A percentile compares a stretch with the other conserved stretches of the same genome.
phyloP scores from a whole-genome alignment of 1,139 yeast species.

The Taiozyma sp. region DNA sequence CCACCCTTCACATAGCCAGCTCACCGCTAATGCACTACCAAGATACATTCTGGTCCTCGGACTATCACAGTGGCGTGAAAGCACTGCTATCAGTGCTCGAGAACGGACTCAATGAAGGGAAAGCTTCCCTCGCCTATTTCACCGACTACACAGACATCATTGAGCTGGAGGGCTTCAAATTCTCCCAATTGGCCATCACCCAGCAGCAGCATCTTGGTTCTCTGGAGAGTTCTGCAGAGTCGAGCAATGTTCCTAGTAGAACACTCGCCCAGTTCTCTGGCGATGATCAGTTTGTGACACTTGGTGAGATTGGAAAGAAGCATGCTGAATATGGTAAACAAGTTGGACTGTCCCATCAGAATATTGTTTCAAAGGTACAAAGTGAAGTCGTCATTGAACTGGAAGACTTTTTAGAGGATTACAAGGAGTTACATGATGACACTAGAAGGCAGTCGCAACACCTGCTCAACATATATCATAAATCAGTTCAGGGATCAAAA shows the following conservation, averaged over 20 bases:
- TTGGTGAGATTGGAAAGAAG: slow-evolving; percentile 4
- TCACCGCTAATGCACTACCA: slow-evolving; percentile 7
- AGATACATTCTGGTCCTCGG: slow-evolving; percentile 26
- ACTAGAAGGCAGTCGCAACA: slow-evolving; percentile 6
- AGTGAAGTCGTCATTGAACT: slow-evolving; percentile 13
- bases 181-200: slow-evolving; percentile 4
- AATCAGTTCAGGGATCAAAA: slow-evolving; percentile 6
- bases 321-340: slow-evolving; percentile 5
- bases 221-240: not conserved
- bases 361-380: slow-evolving; percentile 6
- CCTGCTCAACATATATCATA: slow-evolving; percentile 11
- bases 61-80: slow-evolving; percentile 26
- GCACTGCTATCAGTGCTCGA: slow-evolving; percentile 17
- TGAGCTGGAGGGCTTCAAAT: slow-evolving; percentile 11
- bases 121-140: slow-evolving; percentile 14
- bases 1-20: not conserved
- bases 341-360: slow-evolving; percentile 5
- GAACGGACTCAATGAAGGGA: slow-evolving; percentile 16
- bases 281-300: slow-evolving; percentile 1
- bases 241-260: not conserved
- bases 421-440: slow-evolving; percentile 8
- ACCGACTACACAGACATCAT: slow-evolving; percentile 12
- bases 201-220: slow-evolving; percentile 9
- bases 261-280: not conserved
- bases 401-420: slow-evolving; percentile 20